Percentiles rank a stretch among this genome's conserved stretches.
phyloP scores from a whole-genome alignment of 257 asterid genomes.

The Prunella vulgaris region DNA sequence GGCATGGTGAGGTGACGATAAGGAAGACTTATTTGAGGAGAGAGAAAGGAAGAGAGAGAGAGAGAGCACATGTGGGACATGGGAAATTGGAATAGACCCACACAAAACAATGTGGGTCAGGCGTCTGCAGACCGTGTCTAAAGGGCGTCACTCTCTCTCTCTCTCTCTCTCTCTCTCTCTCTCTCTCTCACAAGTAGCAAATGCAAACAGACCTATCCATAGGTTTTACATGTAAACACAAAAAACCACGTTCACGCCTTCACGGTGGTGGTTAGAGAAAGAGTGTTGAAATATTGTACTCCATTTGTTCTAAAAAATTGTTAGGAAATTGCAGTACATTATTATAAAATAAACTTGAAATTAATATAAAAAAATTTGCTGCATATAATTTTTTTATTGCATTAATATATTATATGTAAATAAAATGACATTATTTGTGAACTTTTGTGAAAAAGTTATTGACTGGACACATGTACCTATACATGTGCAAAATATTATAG shows the following conservation, averaged over 20 bases:
- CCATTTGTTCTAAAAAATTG: no score
- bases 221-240: slow-evolving; percentile 10
- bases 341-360: no score
- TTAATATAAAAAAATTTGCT: no score
- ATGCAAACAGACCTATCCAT: neutral
- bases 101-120: slow-evolving; percentile 31
- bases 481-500: no score
- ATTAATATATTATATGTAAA: no score
- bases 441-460: neutral
- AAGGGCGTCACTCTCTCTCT: slow-evolving; percentile 10
- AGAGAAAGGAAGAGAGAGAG: neutral
- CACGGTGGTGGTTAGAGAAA: neutral
- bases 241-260: neutral
- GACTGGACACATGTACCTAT: neutral
- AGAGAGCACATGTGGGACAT: slow-evolving; percentile 28
- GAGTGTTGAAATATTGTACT: no score
- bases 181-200: neutral
- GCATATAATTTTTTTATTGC: no score
- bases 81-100: slow-evolving; percentile 36
- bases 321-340: no score
- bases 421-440: no score
- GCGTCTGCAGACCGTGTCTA: slow-evolving; percentile 32
- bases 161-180: slow-evolving; percentile 15
- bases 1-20: slow-evolving; percentile 9
- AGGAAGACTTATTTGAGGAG: neutral